Percentiles rank a stretch among this genome's conserved stretches.
Evolutionary conservation across 2,329 filamentous ascomycete species (phyloP).

Genomic region (Botrytis tulipae): DNA sequence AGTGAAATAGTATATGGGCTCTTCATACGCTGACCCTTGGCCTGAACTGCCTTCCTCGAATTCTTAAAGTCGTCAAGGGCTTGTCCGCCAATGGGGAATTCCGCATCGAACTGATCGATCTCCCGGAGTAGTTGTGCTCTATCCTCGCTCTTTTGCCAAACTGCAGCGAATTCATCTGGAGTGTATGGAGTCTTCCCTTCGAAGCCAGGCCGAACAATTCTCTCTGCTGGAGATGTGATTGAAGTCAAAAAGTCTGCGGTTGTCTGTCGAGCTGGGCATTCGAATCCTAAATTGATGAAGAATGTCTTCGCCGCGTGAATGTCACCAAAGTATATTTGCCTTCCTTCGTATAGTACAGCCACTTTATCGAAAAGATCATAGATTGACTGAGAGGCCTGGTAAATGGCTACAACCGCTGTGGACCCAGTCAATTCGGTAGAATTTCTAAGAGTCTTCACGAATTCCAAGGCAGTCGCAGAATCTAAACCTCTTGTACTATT

Average conservation of each 20-base stretch:
- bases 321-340: conserved; percentile 70
- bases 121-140: conserved; percentile 47
- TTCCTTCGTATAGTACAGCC: conserved; percentile 63
- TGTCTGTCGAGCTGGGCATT: conserved; percentile 59
- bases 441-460: conserved; percentile 64
- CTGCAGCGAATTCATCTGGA: conserved; percentile 53
- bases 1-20: conserved; percentile 85
- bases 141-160: conserved; percentile 49
- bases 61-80: conserved; percentile 42
- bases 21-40: conserved; percentile 50
- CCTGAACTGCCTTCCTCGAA: conserved; percentile 40
- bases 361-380: conserved; percentile 67
- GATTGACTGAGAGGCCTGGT: conserved; percentile 67
- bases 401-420: conserved; percentile 66
- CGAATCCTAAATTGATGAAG: conserved; percentile 70
- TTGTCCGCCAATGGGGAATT: conserved; percentile 37
- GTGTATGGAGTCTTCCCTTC: conserved; percentile 56
- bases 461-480: conserved; percentile 70
- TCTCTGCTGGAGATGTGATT: conserved; percentile 62
- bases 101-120: conserved; percentile 52
- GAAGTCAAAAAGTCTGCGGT: conserved; percentile 71
- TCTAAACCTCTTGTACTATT: conserved; percentile 74
- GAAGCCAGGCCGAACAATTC: conserved; percentile 54
- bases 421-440: conserved; percentile 62
- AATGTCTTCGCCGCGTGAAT: conserved; percentile 63